Evolutionary conservation across 129 eudicot genomes (phyloP), one percentile per base, ranked within the genome.

Genomic region (Silybum marianum): DNA sequence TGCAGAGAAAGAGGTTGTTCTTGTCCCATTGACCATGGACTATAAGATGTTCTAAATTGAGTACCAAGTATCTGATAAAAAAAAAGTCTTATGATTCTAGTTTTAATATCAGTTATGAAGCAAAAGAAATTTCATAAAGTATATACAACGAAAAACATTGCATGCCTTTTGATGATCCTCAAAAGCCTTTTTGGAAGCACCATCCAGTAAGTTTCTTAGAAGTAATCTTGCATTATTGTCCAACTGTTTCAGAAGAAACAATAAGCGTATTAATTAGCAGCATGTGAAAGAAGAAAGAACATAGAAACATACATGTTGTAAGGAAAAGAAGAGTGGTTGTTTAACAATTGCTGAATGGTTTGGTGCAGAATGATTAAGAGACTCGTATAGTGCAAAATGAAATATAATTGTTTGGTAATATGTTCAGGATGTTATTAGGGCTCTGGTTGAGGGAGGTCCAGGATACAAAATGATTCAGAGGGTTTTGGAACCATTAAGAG

Each of bases 161-260:
- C 65, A 13, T 84, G 83, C 87, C 84, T 86, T 84, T 72, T 84
- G 76, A 74, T 84, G 82, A 48, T 68, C 72, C 44, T 80, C 78
- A 0, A 88, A 79, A 58, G 84, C 72, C 69, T 72, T 81, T 68
- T 77, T 65, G 22, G 91, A 78, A 40, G 84, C 80, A 80, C 71
- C 73, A 48, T 88, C 80, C 26, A 88, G 82, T 78, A 88, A 24
- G 62, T 83, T 78, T 39, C 78, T 46, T 19, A 88, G 82, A 13
- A 88, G 60, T 63, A 65, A 72, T 38, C 82, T 83, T 62, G 91
- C 73, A 9, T 88, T 81, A 14, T 83, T 30, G 63, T 86, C 86
- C 86, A 88, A 74, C 88, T 86, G 58, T 66, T 80, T 73, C 48
- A 62, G 9, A 23, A 77, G 58, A 77, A 38, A 58, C 75, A 75